Evolutionary conservation across 2,329 filamentous ascomycete genomes (phyloP).

Genomic region (Xylariomycetidae sp.): DNA sequence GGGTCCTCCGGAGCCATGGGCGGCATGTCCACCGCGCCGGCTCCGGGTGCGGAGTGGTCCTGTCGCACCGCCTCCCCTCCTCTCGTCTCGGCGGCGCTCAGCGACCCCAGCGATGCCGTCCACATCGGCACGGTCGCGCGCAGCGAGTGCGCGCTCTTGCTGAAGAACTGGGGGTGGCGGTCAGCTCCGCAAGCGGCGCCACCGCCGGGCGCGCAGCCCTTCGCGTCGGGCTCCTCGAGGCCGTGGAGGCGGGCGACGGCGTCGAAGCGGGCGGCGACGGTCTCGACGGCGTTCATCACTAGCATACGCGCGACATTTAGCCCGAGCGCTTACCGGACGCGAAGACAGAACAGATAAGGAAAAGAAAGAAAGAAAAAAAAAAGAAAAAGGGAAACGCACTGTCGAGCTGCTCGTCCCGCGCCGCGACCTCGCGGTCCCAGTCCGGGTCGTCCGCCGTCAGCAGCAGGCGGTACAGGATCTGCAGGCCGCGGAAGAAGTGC

Average conservation of each 20-base stretch:
- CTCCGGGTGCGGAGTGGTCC: background rate
- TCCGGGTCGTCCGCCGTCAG: conserved; percentile 21
- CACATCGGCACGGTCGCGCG: conserved; percentile 15
- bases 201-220: conserved; percentile 7
- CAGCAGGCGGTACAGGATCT: conserved; percentile 23
- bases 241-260: conserved; percentile 16
- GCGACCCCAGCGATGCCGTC: conserved; percentile 16
- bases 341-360: no score
- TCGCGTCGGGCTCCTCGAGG: conserved; percentile 14
- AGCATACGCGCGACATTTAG: no score
- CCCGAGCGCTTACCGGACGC: no score
- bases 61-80: conserved; percentile 1
- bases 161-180: conserved; percentile 13
- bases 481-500: conserved; percentile 20
- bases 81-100: conserved; percentile 4
- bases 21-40: conserved; percentile 1
- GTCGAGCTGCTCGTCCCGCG: no score
- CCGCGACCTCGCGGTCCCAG: conserved; percentile 16
- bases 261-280: conserved; percentile 6
- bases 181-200: background rate
- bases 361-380: no score
- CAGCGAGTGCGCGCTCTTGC: conserved; percentile 15
- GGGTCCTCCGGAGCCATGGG: background rate
- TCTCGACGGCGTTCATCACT: no score
- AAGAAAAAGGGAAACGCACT: no score